Evolutionary conservation across 2,329 filamentous ascomycete species (phyloP).

Genomic region (Trichoderma endophyticum): DNA sequence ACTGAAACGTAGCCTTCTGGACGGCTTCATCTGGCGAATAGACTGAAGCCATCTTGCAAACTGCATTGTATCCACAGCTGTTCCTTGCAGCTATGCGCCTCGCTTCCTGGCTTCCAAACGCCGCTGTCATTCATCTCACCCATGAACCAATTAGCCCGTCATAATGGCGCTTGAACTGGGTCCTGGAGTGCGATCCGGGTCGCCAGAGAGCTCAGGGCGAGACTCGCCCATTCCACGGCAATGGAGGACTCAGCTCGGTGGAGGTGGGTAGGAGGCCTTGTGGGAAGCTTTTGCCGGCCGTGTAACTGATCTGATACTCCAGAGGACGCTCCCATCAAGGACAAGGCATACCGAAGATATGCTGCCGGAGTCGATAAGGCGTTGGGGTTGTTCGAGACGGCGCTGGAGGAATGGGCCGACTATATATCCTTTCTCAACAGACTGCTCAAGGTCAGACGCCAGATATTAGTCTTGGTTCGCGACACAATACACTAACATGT

Average conservation of each 20-base stretch:
- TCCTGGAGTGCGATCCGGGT: slow-evolving; percentile 57
- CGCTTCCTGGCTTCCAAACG: not conserved
- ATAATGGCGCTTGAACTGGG: slow-evolving; percentile 64
- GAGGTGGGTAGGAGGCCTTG: slow-evolving; percentile 54
- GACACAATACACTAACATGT: slow-evolving; percentile 4
- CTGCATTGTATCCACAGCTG: not conserved
- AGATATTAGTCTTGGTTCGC: no score
- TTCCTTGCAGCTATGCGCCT: slow-evolving; percentile 16
- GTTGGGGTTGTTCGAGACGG: slow-evolving; percentile 84
- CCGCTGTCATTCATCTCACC: slow-evolving; percentile 5
- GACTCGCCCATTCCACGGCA: slow-evolving; percentile 71
- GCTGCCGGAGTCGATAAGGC: slow-evolving; percentile 83
- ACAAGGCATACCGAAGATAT: slow-evolving; percentile 81
- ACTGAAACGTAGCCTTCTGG: slow-evolving; percentile 20
- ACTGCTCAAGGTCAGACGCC: slow-evolving; percentile 69
- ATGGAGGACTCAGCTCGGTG: slow-evolving; percentile 73
- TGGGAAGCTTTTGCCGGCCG: not conserved
- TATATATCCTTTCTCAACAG: slow-evolving; percentile 96
- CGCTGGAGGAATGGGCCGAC: slow-evolving; percentile 97
- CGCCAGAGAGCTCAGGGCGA: slow-evolving; percentile 81
- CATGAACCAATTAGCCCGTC: slow-evolving; percentile 25
- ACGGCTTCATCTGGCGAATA: slow-evolving; percentile 10
- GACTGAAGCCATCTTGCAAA: slow-evolving; percentile 4
- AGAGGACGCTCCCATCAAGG: slow-evolving; percentile 58
- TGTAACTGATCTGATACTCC: slow-evolving; percentile 3